Base-by-base conservation (phyloP, 805 yeast genomes). In the Lachancea nothofagi region DNA sequence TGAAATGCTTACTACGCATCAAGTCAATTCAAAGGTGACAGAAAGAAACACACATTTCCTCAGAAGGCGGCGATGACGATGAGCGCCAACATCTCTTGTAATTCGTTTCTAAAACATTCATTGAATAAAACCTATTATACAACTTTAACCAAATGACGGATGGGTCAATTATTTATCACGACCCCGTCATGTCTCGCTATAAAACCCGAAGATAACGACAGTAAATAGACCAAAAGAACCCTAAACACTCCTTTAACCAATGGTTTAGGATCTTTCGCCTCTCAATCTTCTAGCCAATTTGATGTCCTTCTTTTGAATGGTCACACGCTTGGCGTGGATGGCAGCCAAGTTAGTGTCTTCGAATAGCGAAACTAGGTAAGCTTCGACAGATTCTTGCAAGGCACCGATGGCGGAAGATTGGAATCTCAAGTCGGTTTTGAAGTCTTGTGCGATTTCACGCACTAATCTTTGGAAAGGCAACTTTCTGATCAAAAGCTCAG, bases 291-390 rank as follows among this genome's bases (percentile, higher is more conserved):
- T 84, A 54, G 97, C 98, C 64, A 90, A 77, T 66, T 89, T 96
- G 67, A 90, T 86, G 70, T 90, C 98, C 74, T 89, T 89, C 86
- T 88, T 89, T 78, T 87, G 96, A 62, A 90, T 87, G 51, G 98
- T 90, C 57, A 90, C 97, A 74, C 98, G 83, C 80, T 93, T 90
- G 61, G 97, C 98, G 71, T 90, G 98, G 55, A 88, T 86, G 52
- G 97, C 97, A 74, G 97, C 93, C 74, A 90, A 78, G 77, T 89
- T 90, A 51, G 97, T 93, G 70, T 93, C 97, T 75, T 90, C 97
- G 56, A 90, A 93, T 61, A 90, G 71, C 44, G 96, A 86, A 40
- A 90, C 96, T 58, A 93, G 75, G 78, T 88, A 93, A 61, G 97
- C 97, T 76, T 90, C 98, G 47, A 90, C 96, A 49, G 97, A 89